Base-by-base conservation (phyloP, 2,329 filamentous ascomycete genomes). In the Trichoderma simmonsii region DNA sequence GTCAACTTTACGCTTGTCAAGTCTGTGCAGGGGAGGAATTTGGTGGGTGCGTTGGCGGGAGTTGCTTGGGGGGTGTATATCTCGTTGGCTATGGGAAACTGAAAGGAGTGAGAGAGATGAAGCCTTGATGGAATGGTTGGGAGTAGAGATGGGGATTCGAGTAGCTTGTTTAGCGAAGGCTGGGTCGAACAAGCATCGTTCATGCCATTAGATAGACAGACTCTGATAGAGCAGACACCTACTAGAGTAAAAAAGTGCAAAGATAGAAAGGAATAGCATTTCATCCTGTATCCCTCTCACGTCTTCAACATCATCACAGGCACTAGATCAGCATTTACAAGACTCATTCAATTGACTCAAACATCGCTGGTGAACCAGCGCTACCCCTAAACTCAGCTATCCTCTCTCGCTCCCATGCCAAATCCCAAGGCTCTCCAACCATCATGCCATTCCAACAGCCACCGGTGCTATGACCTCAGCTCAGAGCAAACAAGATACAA, bases 41-140 rank as follows among this genome's bases (percentile, higher is more conserved):
- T 95, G 39, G 87, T 94, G 73, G 92, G 90, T n/a, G 89, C 90
- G 75, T 80, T 91, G 65, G 92, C 91, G 21, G 92, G 93, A 6
- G 85, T 95, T 28, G 86, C 84, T 15, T 95, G 93, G 93, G 90
- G 91, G 0, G 85, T 94, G 56, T 95, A 93, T 79, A 83, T 95
- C 81, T 93, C 91, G 78, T 82, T 94, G 77, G 81, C 89, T 74
- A 86, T 86, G 21, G 78, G 80, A 12, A 74, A 75, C 66, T 82
- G 73, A 76, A 28, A 36, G 26, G 63, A 54, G 14, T 12, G 60
- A 18, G n/a, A 8, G 0, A 30, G 26, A 18, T n/a, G 5, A 15
- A 39, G 0, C 1, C 11, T 18, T 43, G 34, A 32, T 36, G 6
- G 4, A 3, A 6, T 36, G 1, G 34, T 0, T 15, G 18, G 5